phyloP scores from a whole-genome alignment of 2,329 filamentous ascomycete genomes.

The Paecilomyces niveus region DNA sequence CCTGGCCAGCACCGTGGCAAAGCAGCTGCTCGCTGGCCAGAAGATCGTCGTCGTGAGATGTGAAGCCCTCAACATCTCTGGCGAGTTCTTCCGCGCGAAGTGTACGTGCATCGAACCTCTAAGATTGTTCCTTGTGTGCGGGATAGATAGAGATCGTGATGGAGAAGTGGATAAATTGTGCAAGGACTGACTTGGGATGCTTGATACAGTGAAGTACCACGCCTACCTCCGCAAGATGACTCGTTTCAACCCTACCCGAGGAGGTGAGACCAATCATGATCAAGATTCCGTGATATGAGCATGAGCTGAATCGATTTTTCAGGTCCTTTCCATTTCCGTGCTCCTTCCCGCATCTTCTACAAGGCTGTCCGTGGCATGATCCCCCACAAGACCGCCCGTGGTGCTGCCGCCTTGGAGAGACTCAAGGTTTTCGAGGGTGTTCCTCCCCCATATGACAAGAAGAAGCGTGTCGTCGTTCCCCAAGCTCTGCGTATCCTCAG shows the following conservation, averaged over 20 bases:
- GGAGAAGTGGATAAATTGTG: slow-evolving; percentile 2
- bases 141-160: slow-evolving; percentile 5
- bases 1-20: slow-evolving; percentile 94
- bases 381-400: slow-evolving; percentile 98
- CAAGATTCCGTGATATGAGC: slow-evolving; percentile 1
- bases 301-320: slow-evolving; percentile 13
- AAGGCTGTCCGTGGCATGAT: slow-evolving; percentile 99
- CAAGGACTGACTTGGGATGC: slow-evolving; percentile 40
- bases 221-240: slow-evolving; percentile 99
- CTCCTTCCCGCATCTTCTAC: slow-evolving; percentile 99
- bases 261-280: slow-evolving; percentile 58
- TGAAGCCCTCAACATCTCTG: slow-evolving; percentile 99
- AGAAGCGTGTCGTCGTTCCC: slow-evolving; percentile 99
- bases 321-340: slow-evolving; percentile 99
- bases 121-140: slow-evolving; percentile 8
- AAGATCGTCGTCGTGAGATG: slow-evolving; percentile 99
- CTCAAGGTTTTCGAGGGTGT: slow-evolving; percentile 99
- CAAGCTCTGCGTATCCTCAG: slow-evolving; percentile 94
- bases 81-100: slow-evolving; percentile 99
- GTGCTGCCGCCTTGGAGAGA: slow-evolving; percentile 91
- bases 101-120: slow-evolving; percentile 62
- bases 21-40: slow-evolving; percentile 98
- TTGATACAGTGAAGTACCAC: slow-evolving; percentile 91
- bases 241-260: slow-evolving; percentile 98
- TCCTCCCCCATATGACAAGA: slow-evolving; percentile 97